Conservation (phyloP, 495 filamentous ascomycete species). For the Aspergillus egyptiacus region DNA sequence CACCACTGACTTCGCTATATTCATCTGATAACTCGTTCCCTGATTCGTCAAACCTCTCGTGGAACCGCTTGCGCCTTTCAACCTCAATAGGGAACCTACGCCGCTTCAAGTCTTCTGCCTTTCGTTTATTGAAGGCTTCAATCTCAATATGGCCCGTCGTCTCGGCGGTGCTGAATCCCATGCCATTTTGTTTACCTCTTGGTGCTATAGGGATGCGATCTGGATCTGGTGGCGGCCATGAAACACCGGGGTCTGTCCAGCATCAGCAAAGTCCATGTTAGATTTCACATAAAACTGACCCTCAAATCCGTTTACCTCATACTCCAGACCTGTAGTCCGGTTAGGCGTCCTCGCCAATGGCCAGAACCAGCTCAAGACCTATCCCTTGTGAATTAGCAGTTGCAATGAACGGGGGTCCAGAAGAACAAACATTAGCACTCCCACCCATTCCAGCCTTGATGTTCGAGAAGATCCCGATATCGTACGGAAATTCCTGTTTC, state of each 20-base stretch:
- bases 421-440: constrained; percentile 38
- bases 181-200: constrained; percentile 21
- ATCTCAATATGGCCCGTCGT: constrained; percentile 43
- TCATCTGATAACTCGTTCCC: constrained; percentile 24
- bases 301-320: constrained; percentile 84
- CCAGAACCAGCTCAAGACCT: constrained; percentile 58
- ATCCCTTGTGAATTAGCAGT: neutral
- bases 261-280: constrained; percentile 2
- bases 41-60: constrained; percentile 38
- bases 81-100: constrained; percentile 23
- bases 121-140: constrained; percentile 51
- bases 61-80: constrained; percentile 46
- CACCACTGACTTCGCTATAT: constrained; percentile 19
- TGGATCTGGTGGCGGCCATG: constrained; percentile 90
- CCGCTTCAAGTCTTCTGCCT: constrained; percentile 49
- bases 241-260: constrained; percentile 37
- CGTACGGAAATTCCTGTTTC: constrained; percentile 83
- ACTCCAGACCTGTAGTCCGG: constrained; percentile 57
- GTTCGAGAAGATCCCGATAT: constrained; percentile 82
- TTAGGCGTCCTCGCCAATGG: constrained; percentile 51
- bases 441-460: constrained; percentile 69
- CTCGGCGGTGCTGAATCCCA: constrained; percentile 30
- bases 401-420: neutral
- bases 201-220: constrained; percentile 60
- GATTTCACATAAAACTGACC: constrained; percentile 35